phyloP scores from a whole-genome alignment of 768 basidiomycete genomes.

The Podaxis mareebaensis region DNA sequence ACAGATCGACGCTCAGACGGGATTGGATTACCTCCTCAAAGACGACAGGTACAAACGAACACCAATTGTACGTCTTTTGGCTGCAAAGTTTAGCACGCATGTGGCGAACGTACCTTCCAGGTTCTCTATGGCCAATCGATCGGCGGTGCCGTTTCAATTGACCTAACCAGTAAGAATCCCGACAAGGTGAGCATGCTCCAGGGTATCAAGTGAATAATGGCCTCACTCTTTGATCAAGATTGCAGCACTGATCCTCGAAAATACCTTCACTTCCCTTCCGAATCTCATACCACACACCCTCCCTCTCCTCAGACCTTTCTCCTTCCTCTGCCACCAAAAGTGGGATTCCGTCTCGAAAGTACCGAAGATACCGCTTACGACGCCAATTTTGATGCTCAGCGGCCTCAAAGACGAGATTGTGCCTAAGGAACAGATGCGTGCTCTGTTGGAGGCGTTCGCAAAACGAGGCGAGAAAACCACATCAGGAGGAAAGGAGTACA shows the following conservation, averaged over 20 bases:
- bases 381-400: constrained; percentile 81
- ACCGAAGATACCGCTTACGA: constrained; percentile 57
- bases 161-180: constrained; percentile 80
- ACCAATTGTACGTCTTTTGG: constrained; percentile 52
- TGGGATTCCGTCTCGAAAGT: constrained; percentile 81
- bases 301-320: constrained; percentile 69
- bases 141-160: constrained; percentile 91
- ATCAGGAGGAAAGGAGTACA: constrained; percentile 37
- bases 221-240: constrained; percentile 46
- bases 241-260: constrained; percentile 82
- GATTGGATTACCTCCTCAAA: constrained; percentile 69
- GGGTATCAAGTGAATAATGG: background rate
- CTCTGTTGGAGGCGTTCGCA: constrained; percentile 65
- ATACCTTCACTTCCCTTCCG: constrained; percentile 88
- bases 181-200: constrained; percentile 46
- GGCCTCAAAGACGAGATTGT: constrained; percentile 75
- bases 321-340: constrained; percentile 83
- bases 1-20: constrained; percentile 82
- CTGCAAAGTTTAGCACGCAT: background rate
- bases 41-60: constrained; percentile 67
- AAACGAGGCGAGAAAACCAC: constrained; percentile 50
- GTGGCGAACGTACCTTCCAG: constrained; percentile 30
- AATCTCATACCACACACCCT: constrained; percentile 79
- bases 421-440: constrained; percentile 73
- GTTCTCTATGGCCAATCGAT: constrained; percentile 85